Evolutionary conservation across 2,329 filamentous ascomycete genomes (phyloP).

Genomic region (Hypomyces rosellus): DNA sequence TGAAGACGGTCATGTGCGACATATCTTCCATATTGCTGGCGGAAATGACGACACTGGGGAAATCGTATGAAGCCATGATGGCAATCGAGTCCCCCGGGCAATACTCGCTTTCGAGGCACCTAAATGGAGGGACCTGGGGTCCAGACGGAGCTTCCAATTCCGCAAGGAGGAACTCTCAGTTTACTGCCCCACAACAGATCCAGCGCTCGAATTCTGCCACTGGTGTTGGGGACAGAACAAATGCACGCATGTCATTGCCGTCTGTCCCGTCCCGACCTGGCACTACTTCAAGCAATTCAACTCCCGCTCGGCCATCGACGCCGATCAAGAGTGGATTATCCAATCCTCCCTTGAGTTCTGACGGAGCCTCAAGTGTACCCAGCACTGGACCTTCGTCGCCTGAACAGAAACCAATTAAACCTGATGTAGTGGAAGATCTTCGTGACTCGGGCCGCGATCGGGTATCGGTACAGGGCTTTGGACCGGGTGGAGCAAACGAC

Average conservation of each 20-base stretch:
- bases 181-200: constrained; percentile 32
- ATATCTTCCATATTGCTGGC: constrained; percentile 67
- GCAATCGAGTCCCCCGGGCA: constrained; percentile 71
- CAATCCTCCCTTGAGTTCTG: constrained; percentile 43
- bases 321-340: constrained; percentile 44
- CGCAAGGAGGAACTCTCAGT: constrained; percentile 51
- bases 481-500: constrained; percentile 64
- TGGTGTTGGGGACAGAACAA: constrained; percentile 50
- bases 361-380: constrained; percentile 36
- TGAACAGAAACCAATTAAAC: constrained; percentile 32
- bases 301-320: constrained; percentile 44
- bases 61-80: constrained; percentile 64
- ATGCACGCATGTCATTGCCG: constrained; percentile 77
- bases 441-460: constrained; percentile 48
- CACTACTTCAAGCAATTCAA: constrained; percentile 39
- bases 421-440: constrained; percentile 37
- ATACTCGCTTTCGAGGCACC: constrained; percentile 31
- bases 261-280: constrained; percentile 47
- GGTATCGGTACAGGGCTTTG: constrained; percentile 66
- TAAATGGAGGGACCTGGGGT: constrained; percentile 37
- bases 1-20: constrained; percentile 75
- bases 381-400: constrained; percentile 34
- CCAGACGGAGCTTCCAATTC: constrained; percentile 32
- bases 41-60: constrained; percentile 69
- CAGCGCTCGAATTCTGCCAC: constrained; percentile 50